Evolutionary conservation across 2,329 filamentous ascomycete genomes (phyloP).

Genomic region (Leptographium flavum): DNA sequence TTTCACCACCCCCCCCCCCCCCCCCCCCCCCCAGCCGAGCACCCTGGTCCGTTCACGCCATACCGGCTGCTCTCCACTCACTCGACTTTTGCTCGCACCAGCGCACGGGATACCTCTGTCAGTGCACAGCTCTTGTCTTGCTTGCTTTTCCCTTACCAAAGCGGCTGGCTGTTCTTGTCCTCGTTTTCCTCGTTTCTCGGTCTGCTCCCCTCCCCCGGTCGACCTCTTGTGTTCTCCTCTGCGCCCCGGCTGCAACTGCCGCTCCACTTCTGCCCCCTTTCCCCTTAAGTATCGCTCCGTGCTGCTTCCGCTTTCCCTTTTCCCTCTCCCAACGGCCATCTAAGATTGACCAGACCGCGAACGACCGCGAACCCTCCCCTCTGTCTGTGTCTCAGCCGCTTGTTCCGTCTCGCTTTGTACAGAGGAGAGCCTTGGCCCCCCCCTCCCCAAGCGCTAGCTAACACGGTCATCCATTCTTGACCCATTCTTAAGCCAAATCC

Average conservation of each 20-base stretch:
- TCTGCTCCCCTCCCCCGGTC: not conserved
- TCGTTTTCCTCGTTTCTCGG: too few species aligned
- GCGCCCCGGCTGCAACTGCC: not conserved
- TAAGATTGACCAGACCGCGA: not conserved
- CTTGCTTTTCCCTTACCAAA: too few species aligned
- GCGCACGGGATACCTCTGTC: not conserved
- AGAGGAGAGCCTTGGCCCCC: slow-evolving; percentile 1
- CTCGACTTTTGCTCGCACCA: not conserved
- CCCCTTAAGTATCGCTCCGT: not conserved
- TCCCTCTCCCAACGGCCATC: not conserved
- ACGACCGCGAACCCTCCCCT: too few species aligned
- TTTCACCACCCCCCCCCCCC: not conserved
- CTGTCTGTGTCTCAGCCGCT: slow-evolving; percentile 2
- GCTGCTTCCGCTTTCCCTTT: not conserved
- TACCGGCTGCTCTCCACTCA: not conserved
- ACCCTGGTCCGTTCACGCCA: slow-evolving; percentile 1
- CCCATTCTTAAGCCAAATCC: slow-evolving; percentile 7
- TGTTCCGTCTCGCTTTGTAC: slow-evolving; percentile 3
- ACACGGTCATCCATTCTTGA: slow-evolving; percentile 5
- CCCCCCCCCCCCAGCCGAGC: not conserved
- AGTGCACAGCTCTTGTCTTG: not conserved
- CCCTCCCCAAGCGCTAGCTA: not conserved
- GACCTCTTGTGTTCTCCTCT: not conserved
- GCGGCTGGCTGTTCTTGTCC: too few species aligned
- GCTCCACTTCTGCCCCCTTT: not conserved